Evolutionary conservation across 129 eudicot species (phyloP).

Genomic region (Tagetes erecta): DNA sequence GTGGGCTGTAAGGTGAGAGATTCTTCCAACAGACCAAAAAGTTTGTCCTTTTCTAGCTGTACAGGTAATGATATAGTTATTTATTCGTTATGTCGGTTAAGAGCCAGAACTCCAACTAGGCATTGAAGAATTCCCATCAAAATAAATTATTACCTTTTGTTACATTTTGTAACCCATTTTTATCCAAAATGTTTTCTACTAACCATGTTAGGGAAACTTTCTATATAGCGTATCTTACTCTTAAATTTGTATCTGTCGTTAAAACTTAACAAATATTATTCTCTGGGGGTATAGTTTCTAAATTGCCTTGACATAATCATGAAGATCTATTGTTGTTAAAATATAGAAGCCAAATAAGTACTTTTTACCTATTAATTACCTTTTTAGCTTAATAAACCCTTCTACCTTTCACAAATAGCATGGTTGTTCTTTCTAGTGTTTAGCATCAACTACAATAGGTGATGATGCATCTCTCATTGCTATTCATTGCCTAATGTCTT

Average conservation of each 20-base stretch:
- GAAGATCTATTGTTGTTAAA: not conserved
- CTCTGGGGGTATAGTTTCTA: not conserved
- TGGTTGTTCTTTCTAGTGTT: not conserved
- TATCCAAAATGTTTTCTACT: not conserved
- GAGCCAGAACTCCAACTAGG: not conserved
- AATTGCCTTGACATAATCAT: not conserved
- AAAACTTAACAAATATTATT: not conserved
- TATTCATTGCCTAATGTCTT: constrained; percentile 3
- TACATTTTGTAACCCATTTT: not conserved
- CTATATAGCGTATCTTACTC: not conserved
- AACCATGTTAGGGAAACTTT: not conserved
- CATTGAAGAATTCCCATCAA: not conserved
- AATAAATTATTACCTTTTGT: not conserved
- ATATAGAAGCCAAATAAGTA: not conserved
- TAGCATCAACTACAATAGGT: constrained; percentile 3
- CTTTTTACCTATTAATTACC: not conserved
- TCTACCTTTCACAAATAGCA: constrained; percentile 5
- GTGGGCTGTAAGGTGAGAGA: too few species aligned
- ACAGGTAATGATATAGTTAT: too few species aligned
- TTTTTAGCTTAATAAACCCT: not conserved
- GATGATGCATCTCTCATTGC: constrained; percentile 11
- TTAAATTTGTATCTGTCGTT: not conserved
- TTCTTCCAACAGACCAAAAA: too few species aligned
- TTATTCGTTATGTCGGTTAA: not conserved
- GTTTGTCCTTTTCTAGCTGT: too few species aligned